Base-by-base conservation (phyloP, 2,329 filamentous ascomycete species). In the Capronia coronata region DNA sequence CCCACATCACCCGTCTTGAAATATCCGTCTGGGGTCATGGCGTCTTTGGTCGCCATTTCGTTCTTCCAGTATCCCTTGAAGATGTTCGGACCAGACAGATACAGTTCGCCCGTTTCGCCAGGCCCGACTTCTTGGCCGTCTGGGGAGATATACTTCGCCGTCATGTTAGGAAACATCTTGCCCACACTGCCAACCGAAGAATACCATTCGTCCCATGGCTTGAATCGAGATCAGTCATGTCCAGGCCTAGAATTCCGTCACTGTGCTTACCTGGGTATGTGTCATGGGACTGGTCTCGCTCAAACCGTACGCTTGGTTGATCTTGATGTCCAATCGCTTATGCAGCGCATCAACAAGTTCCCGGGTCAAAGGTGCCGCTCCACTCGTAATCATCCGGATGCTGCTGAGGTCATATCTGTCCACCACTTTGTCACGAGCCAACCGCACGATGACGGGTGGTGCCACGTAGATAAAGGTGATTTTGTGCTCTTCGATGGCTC, bases 221-320 rank as follows among this genome's bases (percentile, higher is more conserved):
- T 86, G 9, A 79, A 79, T 57, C 9, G 82, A 85, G 2, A 85
- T 85, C 41, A 82, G 74, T 68, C 77, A 76, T 38, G 88, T 19
- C 35, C 8, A 72, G 58, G 93, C 87, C 25, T 76, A 59, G 38
- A 61, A 43, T 11, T n/a, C n/a, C n/a, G n/a, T n/a, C n/a, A n/a
- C n/a, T n/a, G 34, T 73, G 71, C 0, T 50, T 48, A 58, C 56
- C 45, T 58, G 87, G 6, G 80, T 80, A 59, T 88, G 84, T 0
- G 87, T 86, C 1, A 82, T 84, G 0, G 90, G 89, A 27, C 83
- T 84, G 10, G 88, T 94, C 70, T 97, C 91, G 4, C 83, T 88
- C 8, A 97, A 75, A 0, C 91, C 91, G 63, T 95, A 97, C 16
- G 87, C 90, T 69, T 97, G 91, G 72, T 94, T 95, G 54, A 95